A percentile compares a stretch with the other conserved stretches of the same genome.
phyloP scores from a whole-genome alignment of 257 asterid species.

The Nicotiana paniculata region DNA sequence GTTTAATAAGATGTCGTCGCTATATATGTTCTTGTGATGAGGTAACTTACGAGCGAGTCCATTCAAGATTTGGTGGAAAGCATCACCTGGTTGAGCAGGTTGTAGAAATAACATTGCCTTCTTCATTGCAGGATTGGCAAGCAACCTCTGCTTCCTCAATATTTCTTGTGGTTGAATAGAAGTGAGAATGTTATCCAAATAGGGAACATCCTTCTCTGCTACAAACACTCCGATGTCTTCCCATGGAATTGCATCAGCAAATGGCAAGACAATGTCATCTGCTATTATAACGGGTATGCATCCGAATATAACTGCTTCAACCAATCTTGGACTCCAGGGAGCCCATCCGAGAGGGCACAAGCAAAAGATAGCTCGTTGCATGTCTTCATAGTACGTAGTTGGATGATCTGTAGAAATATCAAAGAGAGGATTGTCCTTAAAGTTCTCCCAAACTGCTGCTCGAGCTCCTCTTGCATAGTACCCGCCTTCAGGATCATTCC shows the following conservation, averaged over 20 bases:
- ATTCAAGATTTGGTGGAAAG: slow-evolving; percentile 1
- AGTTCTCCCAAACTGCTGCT: slow-evolving; percentile 8
- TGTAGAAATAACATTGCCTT: slow-evolving; percentile 54
- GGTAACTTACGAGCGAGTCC: slow-evolving; percentile 27
- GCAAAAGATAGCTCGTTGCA: slow-evolving; percentile 3
- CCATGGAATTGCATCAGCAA: slow-evolving; percentile 52
- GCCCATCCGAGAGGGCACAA: slow-evolving; percentile 10
- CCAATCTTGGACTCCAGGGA: slow-evolving; percentile 4
- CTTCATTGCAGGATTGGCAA: slow-evolving; percentile 49
- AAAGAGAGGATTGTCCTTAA: slow-evolving; percentile 5
- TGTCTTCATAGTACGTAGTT: not conserved
- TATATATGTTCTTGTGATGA: slow-evolving; percentile 23
- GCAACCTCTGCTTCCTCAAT: slow-evolving; percentile 15
- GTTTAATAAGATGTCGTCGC: slow-evolving; percentile 23
- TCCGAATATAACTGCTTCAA: slow-evolving; percentile 1
- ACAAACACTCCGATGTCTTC: slow-evolving; percentile 44
- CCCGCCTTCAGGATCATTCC: slow-evolving; percentile 15
- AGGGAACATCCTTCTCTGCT: slow-evolving; percentile 43
- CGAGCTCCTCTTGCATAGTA: slow-evolving; percentile 19
- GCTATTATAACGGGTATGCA: slow-evolving; percentile 2
- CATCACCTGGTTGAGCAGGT: slow-evolving; percentile 21
- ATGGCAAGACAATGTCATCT: not conserved
- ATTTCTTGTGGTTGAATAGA: slow-evolving; percentile 34
- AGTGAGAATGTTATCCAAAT: slow-evolving; percentile 47
- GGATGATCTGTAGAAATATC: slow-evolving; percentile 1